Base-by-base conservation (phyloP, 2,329 filamentous ascomycete species). In the Colletotrichum shisoi region DNA sequence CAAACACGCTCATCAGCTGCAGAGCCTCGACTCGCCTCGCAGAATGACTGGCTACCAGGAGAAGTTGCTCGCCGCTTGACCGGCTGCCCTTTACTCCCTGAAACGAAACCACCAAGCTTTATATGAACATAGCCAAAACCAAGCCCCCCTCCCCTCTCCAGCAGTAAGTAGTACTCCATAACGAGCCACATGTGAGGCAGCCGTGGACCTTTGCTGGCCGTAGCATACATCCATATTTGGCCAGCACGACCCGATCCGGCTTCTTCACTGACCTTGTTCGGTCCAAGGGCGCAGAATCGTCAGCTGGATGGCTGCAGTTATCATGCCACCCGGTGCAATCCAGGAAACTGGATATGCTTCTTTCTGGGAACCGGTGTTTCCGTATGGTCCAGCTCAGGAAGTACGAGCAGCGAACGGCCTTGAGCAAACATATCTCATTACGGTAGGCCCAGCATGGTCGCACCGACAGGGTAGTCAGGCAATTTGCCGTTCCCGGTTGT, bases 341-440 rank as follows among this genome's bases (percentile, higher is more conserved):
- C 66, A 67, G 42, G 45, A 34, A 51, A 39, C 52, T 62, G 66
- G 66, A 49, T 66, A 67, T 68, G 63, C 63, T 62, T 62, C 45
- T 68, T 62, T 27, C 40, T 62, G 51, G 57, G 19, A 49, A 46
- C 57, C 39, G 15, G 51, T 48, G 45, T 39, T 62, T 53, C 34
- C 49, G 13, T 60, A 11, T 12, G n/a, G 15, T 42, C 40, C 59
- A 3, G 6, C 39, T 53, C 12, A 15, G 4, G 7, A 4, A 42
- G 21, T 21, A 39, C 37, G 6, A 42, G 8, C 17, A 42, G 37
- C 15, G 34, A 34, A 31, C 21, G 56, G 19, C 39, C 17, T 19
- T 34, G 42, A 37, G 54, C 53, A 65, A 61, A 45, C 48, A 62
- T 19, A 37, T 9, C 17, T n/a, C 34, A 31, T 37, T 8, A 45